These are phyloP conservation scores for Nadsonia commutata DNA, from an alignment of 1,139 yeast genomes.

Conservation along the genomic window DNA sequence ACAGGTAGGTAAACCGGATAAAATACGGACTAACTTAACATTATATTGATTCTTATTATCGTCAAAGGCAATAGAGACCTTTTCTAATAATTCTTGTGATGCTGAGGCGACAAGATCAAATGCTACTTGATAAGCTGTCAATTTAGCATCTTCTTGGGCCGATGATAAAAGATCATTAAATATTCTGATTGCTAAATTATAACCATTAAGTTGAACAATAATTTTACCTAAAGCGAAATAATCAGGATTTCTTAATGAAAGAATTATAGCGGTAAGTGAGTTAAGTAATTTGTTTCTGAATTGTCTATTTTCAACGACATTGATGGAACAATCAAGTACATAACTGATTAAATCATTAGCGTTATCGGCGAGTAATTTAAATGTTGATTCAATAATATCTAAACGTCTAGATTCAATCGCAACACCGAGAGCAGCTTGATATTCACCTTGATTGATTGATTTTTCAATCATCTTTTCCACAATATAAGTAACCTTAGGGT, in stretches of 20 bases:
- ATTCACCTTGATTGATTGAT: constrained; percentile 59
- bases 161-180: constrained; percentile 44
- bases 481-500: constrained; percentile 47
- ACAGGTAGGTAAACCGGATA: constrained; percentile 89
- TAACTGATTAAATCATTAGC: constrained; percentile 52
- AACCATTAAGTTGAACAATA: constrained; percentile 76
- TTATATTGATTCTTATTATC: constrained; percentile 20
- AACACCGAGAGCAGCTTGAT: constrained; percentile 76
- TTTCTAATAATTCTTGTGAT: constrained; percentile 75
- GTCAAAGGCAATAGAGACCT: constrained; percentile 34
- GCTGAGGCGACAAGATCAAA: constrained; percentile 89
- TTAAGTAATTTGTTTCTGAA: constrained; percentile 55
- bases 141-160: constrained; percentile 23
- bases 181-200: constrained; percentile 48
- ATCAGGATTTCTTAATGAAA: constrained; percentile 49
- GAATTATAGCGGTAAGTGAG: constrained; percentile 45
- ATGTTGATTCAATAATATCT: constrained; percentile 59
- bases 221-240: constrained; percentile 75
- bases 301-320: constrained; percentile 45
- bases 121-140: constrained; percentile 83
- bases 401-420: constrained; percentile 78
- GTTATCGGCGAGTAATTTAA: constrained; percentile 29
- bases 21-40: constrained; percentile 44
- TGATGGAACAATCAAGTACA: constrained; percentile 60
- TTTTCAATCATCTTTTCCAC: constrained; percentile 80